Base-by-base conservation (phyloP, 257 asterid genomes). In the Nicotiana attenuata region DNA sequence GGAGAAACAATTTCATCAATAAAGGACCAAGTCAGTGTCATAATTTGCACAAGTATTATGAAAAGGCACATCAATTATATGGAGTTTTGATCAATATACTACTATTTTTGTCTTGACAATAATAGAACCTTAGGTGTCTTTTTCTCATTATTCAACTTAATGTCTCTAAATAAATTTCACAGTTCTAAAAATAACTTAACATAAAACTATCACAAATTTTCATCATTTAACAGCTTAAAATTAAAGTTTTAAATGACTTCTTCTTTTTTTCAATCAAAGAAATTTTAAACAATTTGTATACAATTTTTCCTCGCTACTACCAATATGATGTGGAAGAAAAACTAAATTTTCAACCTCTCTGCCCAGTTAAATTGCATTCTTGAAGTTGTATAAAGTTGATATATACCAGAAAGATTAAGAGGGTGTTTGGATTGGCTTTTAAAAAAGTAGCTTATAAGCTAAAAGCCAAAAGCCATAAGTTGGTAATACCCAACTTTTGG, bases 321-420 rank as follows among this genome's bases (percentile, higher is more conserved):
- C 15, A 71, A 71, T 47, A 71, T 47, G 60, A 45, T 73, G 78
- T 73, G 78, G 60, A 69, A 69, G 33, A 41, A 68, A 69, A 38
- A 20, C 6, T n/a, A 41, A 10, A 10, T 41, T 22, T 45, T 47
- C 41, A 24, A 20, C 41, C 79, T 7, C 41, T 47, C 38, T 73
- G 33, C 22, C 57, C 38, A 41, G 57, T 69, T 26, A 69, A 69
- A 71, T 24, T 45, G 78, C 78, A 26, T 26, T 65, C 73, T 7
- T 50, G 38, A 50, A 69, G 78, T 69, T 41, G 33, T 69, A 69
- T 38, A 71, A 82, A 52, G 81, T 82, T 20, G 63, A 83, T 17
- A 14, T 17, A 17, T 11, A 41, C 33, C 33, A 29, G 33, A 29
- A 29, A 52, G 65, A 22, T 45, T 45, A 47, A 33, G 38, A 33